Base-by-base conservation (phyloP, 1,139 yeast genomes). In the Suhomyces coccinellae region DNA sequence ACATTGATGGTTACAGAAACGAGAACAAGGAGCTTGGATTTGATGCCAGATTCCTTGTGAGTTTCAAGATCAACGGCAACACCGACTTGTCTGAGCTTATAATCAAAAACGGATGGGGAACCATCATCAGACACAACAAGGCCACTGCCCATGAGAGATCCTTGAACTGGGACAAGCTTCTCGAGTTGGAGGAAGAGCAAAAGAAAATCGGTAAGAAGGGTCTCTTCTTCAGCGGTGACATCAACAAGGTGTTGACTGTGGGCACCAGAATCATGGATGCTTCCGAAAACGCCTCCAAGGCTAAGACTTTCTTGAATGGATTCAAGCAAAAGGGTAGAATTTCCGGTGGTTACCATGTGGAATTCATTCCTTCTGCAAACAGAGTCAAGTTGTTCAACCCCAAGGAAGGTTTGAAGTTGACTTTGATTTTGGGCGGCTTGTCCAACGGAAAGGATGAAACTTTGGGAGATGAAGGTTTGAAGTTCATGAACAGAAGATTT, bases 401-500 rank as follows among this genome's bases (percentile, higher is more conserved):
- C 14, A 77, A 83, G 46, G 96, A 87, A 60, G 87, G 87, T 36
- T 67, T 81, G 48, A 82, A 79, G 56, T 69, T 89, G 55, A 82
- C 85, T 4, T 72, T 88, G 51, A 87, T 88, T 22, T 75, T 88
- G 44, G 90, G 93, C 20, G 96, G 96, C 7, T 74, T 88, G 65
- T 62, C 81, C 17, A 78, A 77, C 55, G 74, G 63, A 61, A 82
- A 64, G 56, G 63, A 54, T 9, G 77, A 74, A 41, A 69, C 73
- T 2, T 51, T 63, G 36, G 70, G 80, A 6, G 81, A 77, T 20
- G 77, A 71, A 40, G 89, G 88, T 1, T 62, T 81, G 37, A 78
- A 74, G 40, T 82, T 68, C 57, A 75, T 84, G 52, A 75, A 73
- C 57, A 75, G 73, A 49, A 76, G 77, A 51, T 73, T 79, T 44